These are phyloP conservation scores for Dactylellina cionopaga DNA, from an alignment of 2,329 filamentous ascomycete genomes.

Conservation along the genomic window DNA sequence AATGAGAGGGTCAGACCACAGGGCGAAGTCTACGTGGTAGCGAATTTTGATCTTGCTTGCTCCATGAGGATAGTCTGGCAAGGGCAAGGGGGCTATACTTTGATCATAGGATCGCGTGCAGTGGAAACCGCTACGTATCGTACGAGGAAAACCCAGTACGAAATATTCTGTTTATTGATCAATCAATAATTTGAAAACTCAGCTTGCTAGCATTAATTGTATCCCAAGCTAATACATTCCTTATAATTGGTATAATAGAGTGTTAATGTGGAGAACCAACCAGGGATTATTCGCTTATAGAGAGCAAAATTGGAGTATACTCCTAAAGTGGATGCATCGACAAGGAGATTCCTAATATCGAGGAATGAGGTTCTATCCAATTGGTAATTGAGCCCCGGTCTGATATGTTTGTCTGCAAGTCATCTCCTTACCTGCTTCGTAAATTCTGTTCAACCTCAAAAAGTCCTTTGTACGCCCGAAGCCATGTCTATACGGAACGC, in stretches of 20 bases:
- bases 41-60: background rate
- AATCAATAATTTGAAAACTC: too few relatives aligned
- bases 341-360: too few relatives aligned
- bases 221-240: too few relatives aligned
- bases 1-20: conserved; percentile 41
- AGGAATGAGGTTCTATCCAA: too few relatives aligned
- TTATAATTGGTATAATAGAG: too few relatives aligned
- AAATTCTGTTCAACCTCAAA: too few relatives aligned
- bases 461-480: conserved; percentile 9
- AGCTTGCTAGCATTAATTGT: too few relatives aligned
- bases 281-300: conserved; percentile 7
- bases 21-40: conserved; percentile 31
- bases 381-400: background rate
- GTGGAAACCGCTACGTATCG: background rate
- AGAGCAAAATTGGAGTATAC: background rate
- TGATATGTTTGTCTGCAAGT: conserved; percentile 16
- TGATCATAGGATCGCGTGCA: conserved; percentile 26
- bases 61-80: conserved; percentile 1
- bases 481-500: too few relatives aligned
- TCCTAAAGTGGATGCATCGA: background rate
- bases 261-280: too few relatives aligned
- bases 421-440: too few relatives aligned
- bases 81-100: conserved; percentile 6
- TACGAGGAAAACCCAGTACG: too few relatives aligned
- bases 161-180: too few relatives aligned